phyloP scores from a whole-genome alignment of 2,329 filamentous ascomycete genomes.

The Alternaria ventricosa region DNA sequence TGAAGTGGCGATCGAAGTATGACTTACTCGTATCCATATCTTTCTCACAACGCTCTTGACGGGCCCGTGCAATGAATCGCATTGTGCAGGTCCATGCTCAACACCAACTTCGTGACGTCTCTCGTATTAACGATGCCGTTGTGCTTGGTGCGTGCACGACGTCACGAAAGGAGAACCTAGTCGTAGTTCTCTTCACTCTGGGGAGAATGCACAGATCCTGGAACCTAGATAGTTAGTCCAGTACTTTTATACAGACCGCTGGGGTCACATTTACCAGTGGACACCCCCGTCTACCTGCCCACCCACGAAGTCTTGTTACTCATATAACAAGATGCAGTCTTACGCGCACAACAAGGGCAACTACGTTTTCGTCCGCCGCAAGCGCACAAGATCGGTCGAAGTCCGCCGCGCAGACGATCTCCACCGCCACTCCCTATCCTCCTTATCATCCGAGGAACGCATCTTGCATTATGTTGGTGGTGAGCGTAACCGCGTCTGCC shows the following conservation, averaged over 20 bases:
- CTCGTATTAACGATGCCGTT: not conserved
- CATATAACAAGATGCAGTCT: not conserved
- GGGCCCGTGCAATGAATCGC: not conserved
- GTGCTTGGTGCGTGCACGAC: not conserved
- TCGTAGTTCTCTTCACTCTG: not conserved
- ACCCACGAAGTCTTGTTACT: not conserved
- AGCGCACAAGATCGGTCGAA: conserved; percentile 7
- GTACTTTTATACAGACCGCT: not conserved
- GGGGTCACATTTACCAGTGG: not conserved
- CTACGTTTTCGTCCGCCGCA: conserved; percentile 11
- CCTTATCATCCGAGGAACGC: not conserved
- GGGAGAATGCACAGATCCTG: not conserved
- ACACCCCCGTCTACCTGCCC: not conserved
- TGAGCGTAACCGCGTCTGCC: conserved; percentile 3
- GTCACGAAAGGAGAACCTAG: not conserved
- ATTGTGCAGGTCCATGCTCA: not conserved
- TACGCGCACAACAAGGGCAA: not conserved
- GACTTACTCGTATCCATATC: accelerated
- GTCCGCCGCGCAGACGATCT: conserved; percentile 6
- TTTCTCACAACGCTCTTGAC: not conserved
- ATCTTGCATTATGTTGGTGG: conserved; percentile 10
- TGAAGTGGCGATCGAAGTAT: too few species aligned
- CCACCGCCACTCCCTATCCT: not conserved
- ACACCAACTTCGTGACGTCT: not conserved
- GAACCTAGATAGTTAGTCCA: not conserved